Percentiles rank a stretch among this genome's conserved stretches.
Evolutionary conservation across 2,329 filamentous ascomycete species (phyloP).

Genomic region (Bimuria novae-zelandiae): DNA sequence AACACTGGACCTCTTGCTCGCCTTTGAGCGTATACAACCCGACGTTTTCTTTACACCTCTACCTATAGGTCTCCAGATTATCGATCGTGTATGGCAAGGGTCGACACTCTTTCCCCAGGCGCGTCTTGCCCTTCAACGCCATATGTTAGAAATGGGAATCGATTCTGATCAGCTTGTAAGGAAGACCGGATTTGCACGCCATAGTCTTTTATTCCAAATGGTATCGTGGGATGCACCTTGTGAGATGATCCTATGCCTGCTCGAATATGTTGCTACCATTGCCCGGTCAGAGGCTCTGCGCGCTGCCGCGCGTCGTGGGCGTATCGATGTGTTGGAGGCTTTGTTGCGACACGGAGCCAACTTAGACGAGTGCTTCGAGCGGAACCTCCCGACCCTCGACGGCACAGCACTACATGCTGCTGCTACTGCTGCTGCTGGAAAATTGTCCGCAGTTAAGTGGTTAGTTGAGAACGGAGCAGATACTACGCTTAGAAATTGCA

Average conservation of each 20-base stretch:
- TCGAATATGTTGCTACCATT: constrained; percentile 6
- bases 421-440: neutral
- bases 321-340: constrained; percentile 8
- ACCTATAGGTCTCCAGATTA: neutral
- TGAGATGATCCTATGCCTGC: constrained; percentile 10
- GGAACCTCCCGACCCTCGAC: neutral
- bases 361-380: constrained; percentile 2
- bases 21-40: neutral
- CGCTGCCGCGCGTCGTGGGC: constrained; percentile 4
- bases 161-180: constrained; percentile 5
- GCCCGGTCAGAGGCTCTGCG: neutral
- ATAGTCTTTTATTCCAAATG: neutral
- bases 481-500: neutral
- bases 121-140: constrained; percentile 1
- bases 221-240: neutral
- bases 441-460: neutral
- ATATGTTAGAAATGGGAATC: constrained; percentile 5
- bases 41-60: neutral
- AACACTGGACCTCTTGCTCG: constrained; percentile 5
- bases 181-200: neutral
- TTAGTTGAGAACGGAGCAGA: constrained; percentile 6
- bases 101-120: neutral
- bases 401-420: constrained; percentile 8
- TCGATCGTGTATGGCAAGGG: neutral
- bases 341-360: constrained; percentile 9